These are phyloP conservation scores for Cercospora sp. DNA, from an alignment of 2,329 filamentous ascomycete species.

Conservation along the genomic window DNA sequence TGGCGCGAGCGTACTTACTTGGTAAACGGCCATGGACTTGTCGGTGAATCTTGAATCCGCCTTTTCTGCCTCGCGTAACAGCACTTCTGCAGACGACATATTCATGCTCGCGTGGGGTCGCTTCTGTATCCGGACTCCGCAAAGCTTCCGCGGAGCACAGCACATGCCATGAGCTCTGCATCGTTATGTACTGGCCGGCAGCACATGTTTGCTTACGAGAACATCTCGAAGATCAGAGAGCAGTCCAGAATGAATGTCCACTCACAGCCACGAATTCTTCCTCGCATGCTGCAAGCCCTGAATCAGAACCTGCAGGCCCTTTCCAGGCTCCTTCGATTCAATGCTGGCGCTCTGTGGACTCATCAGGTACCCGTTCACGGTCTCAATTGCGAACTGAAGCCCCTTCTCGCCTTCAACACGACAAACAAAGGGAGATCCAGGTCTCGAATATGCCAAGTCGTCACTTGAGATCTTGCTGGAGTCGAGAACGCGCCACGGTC, in stretches of 20 bases:
- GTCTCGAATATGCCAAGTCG: not conserved
- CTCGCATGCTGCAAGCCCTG: slow-evolving; percentile 16
- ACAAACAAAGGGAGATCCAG: slow-evolving; percentile 9
- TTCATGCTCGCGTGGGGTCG: not conserved
- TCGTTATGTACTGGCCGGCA: not conserved
- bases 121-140: not conserved
- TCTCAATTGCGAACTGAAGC: slow-evolving; percentile 21
- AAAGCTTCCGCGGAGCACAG: not conserved
- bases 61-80: not conserved
- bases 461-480: slow-evolving; percentile 1
- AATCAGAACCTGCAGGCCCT: slow-evolving; percentile 23
- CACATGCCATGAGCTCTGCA: not conserved
- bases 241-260: not conserved
- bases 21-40: not conserved
- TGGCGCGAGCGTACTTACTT: not conserved
- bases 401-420: slow-evolving; percentile 8
- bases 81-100: not conserved
- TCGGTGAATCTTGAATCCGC: not conserved
- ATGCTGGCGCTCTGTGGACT: slow-evolving; percentile 27
- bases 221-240: not conserved
- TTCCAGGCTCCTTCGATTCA: slow-evolving; percentile 28
- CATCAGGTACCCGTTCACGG: slow-evolving; percentile 25
- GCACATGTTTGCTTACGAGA: not conserved
- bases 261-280: slow-evolving; percentile 10
- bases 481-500: slow-evolving; percentile 24